These are phyloP conservation scores for Phytopythium boreale DNA, from an alignment of 352 stramenopile species.

Conservation along the genomic window DNA sequence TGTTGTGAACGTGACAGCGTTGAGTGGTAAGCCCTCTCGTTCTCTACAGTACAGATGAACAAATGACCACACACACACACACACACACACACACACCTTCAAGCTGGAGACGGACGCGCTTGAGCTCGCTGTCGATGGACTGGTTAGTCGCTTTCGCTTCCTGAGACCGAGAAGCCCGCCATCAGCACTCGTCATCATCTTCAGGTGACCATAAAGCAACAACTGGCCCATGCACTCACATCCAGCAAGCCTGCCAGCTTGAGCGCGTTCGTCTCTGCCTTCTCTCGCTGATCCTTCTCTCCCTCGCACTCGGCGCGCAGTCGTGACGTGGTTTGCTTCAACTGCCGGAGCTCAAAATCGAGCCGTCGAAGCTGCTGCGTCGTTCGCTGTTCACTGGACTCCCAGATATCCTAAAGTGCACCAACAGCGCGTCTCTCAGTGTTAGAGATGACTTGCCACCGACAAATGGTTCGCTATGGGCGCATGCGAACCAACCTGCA, in stretches of 20 bases:
- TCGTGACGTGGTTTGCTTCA: conserved; percentile 34
- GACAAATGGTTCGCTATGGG: too few relatives aligned
- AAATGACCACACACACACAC: too few relatives aligned
- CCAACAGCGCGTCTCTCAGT: too few relatives aligned
- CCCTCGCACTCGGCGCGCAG: conserved; percentile 46
- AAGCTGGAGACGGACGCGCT: background rate
- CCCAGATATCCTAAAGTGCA: conserved; percentile 9
- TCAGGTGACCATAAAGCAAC: background rate
- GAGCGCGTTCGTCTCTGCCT: conserved; percentile 31
- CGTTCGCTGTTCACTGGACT: conserved; percentile 27
- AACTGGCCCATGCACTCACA: conserved; percentile 12
- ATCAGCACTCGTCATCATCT: too few relatives aligned
- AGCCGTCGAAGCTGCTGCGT: conserved; percentile 44
- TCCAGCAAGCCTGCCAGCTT: conserved; percentile 32
- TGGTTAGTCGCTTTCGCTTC: background rate
- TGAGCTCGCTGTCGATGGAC: background rate
- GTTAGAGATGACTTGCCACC: too few relatives aligned
- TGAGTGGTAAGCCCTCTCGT: too few relatives aligned
- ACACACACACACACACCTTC: too few relatives aligned
- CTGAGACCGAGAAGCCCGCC: background rate
- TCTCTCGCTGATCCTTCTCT: conserved; percentile 42
- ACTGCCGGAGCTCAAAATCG: conserved; percentile 50
- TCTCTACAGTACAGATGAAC: too few relatives aligned
- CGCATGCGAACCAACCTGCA: conserved; percentile 16
- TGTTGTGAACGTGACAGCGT: too few relatives aligned